Evolutionary conservation across 2,329 filamentous ascomycete species (phyloP).

Genomic region (Pseudocercospora macadamiae): DNA sequence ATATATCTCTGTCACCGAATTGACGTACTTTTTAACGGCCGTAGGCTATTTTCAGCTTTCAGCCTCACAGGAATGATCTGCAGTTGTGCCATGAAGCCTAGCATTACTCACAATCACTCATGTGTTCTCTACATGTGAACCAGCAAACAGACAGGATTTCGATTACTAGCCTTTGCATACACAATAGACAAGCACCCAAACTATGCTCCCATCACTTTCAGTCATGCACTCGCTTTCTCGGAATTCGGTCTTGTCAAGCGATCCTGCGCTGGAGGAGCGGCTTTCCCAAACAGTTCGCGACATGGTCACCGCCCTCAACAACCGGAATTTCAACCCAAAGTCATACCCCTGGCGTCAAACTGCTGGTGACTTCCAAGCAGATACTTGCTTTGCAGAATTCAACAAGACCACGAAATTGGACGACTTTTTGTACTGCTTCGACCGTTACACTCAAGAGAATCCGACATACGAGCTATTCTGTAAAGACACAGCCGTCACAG

Average conservation of each 20-base stretch:
- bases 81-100: not conserved
- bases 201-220: not conserved
- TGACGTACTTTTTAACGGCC: too few species aligned
- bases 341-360: constrained; percentile 3
- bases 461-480: not conserved
- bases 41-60: too few species aligned
- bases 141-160: too few species aligned
- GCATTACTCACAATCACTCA: not conserved
- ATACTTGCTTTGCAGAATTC: not conserved
- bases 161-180: not conserved
- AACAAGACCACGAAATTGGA: not conserved
- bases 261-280: not conserved
- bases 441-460: not conserved
- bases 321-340: not conserved
- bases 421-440: not conserved
- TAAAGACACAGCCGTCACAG: not conserved
- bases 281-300: not conserved
- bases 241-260: not conserved
- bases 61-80: not conserved
- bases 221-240: not conserved
- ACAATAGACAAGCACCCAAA: not conserved
- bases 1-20: too few species aligned
- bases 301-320: constrained; percentile 1
- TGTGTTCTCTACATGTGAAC: not conserved
- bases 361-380: not conserved